Evolutionary conservation across 441 rosid species (phyloP), one percentile per base, ranked within the genome.

Genomic region (Aleurites moluccanus): DNA sequence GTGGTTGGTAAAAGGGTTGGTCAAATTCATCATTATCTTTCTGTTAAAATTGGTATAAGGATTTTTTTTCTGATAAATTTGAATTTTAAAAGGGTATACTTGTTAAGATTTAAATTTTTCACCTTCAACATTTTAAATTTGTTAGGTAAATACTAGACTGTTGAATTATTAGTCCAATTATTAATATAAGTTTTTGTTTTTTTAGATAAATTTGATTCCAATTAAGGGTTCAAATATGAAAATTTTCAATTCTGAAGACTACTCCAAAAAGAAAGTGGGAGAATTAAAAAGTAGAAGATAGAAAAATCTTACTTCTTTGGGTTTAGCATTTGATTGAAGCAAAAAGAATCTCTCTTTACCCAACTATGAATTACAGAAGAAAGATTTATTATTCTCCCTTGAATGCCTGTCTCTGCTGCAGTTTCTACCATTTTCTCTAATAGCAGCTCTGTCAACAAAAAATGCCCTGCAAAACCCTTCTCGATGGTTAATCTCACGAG

Each of bases 281-380:
- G n/a, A n/a, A n/a, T n/a, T n/a, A 10, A 23, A 21, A 21, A n/a
- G 0, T 1, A 38, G 3, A 35, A 1, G n/a, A 20, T 13, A 10
- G 13, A 40, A 0, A 0, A 65, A 66, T 25, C 60, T 82, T 90
- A 94, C 98, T 79, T 90, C 10, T 78, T 85, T 69, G 98, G 97
- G 74, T 77, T 83, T 55, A 92, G 83, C 85, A 94, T 81, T 77
- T 85, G 82, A 27, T 53, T 63, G 86, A 95, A 89, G 82, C 85
- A 78, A 67, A 95, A 92, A 56, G 78, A 72, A 44, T 90, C 93
- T 70, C 72, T 84, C 75, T 85, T 92, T 23, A 90, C 91, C 98
- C 98, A 92, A 78, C 74, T 80, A 81, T 95, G 99, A 84, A 92
- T 84, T 25, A 89, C 96, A 16, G 99, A 95, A 44, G 99, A 92